A percentile compares a stretch with the other conserved stretches of the same genome.
phyloP scores from a whole-genome alignment of 208 protist species.

The Strigomonas culicis region DNA sequence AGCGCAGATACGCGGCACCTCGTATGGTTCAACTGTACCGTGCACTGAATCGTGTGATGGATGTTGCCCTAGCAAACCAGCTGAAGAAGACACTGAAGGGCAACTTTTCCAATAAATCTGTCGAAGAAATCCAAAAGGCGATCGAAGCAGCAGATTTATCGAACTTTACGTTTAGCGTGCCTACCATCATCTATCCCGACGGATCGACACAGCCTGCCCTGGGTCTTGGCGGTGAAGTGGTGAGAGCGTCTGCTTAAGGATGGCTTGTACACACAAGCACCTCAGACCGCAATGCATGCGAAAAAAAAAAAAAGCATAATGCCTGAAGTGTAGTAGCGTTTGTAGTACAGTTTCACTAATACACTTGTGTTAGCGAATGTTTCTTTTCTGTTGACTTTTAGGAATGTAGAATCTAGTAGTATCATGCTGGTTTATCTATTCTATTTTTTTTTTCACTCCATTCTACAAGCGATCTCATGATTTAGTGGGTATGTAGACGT shows the following conservation, averaged over 20 bases:
- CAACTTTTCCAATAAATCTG: conserved; percentile 28
- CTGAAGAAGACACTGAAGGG: conserved; percentile 26
- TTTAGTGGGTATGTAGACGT: too few species aligned
- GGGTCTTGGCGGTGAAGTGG: conserved; percentile 41
- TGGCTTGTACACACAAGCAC: not conserved
- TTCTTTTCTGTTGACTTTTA: not conserved
- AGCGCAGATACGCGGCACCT: conserved; percentile 76
- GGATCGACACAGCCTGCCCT: conserved; percentile 42
- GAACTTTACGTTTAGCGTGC: conserved; percentile 66
- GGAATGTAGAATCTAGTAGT: not conserved
- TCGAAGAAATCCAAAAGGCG: conserved; percentile 49
- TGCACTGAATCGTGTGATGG: conserved; percentile 78
- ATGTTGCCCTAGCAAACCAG: conserved; percentile 78
- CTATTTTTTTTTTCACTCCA: conserved; percentile 2
- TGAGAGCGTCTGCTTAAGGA: not conserved
- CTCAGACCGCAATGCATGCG: not conserved
- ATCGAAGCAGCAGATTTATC: conserved; percentile 47
- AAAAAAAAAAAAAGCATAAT: conserved; percentile 16
- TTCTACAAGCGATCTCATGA: too few species aligned
- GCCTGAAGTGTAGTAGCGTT: not conserved
- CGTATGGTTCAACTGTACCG: conserved; percentile 89
- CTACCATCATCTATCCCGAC: conserved; percentile 82
- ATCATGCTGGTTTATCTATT: not conserved
- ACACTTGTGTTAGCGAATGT: too few species aligned
- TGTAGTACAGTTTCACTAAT: too few species aligned